Base-by-base conservation (phyloP, 2,329 filamentous ascomycete genomes). In the Fonsecaea pugnacius region DNA sequence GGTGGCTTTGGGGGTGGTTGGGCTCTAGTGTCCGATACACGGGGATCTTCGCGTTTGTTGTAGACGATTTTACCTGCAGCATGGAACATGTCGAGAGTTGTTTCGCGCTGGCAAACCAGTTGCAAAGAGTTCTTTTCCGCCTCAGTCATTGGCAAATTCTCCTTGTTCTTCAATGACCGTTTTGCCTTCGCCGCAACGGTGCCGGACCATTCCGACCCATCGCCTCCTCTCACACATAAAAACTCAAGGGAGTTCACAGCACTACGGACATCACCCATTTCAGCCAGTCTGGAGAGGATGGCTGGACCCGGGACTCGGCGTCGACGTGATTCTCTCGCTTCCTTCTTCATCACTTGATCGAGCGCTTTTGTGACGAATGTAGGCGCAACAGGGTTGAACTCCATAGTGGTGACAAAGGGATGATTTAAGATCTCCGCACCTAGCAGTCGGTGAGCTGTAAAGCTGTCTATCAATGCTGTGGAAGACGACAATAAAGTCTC, bases 61-160 rank as follows among this genome's bases (percentile, higher is more conserved):
- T 98, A 96, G 0, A 98, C 89, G 2, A 99, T 91, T 74, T 95
- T 97, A 3, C 94, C 95, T 12, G 98, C 91, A 0, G 95, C 92
- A 75, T 99, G 95, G 73, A 99, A 99, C 57, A 99, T 92, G 1
- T 94, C 95, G 2, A 99, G 81, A 67, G 89, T 96, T 16, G 91
- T 89, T 78, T 98, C 95, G 62, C 95, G 86, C 72, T 93, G 91
- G 0, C 91, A 92, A 24, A 98, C 86, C 64, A 95, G 80, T 72
- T 92, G 87, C 9, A 98, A 77, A 4, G 88, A 93, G 67, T 96
- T 89, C 64, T 86, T 82, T 75, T 98, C 95, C 72, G 89, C 88
- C 66, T 85, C 84, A 0, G 92, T 96, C 63, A 96, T 77, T 3
- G 79, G 78, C 8, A 86, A 80, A 21, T 77, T 76, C 52, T 86